phyloP scores from a whole-genome alignment of 192 early-diverging fungal species.

The Coemansia sp. region DNA sequence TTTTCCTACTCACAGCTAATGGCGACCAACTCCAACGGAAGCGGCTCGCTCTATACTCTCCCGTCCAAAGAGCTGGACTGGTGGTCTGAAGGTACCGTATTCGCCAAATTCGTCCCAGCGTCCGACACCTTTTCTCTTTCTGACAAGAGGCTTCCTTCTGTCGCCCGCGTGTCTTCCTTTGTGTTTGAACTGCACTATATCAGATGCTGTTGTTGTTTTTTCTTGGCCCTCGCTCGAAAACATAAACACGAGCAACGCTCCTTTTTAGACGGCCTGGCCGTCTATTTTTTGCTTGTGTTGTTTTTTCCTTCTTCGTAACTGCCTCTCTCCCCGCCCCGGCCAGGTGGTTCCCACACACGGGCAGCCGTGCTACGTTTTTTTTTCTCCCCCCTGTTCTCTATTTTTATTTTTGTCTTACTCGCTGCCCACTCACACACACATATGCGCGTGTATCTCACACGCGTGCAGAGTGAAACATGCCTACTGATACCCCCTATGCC shows the following conservation, averaged over 20 bases:
- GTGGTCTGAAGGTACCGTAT: constrained; percentile 54
- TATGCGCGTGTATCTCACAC: not conserved
- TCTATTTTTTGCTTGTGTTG: constrained; percentile 3
- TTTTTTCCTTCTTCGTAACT: constrained; percentile 1
- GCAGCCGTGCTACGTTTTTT: constrained; percentile 3
- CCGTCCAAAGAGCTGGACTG: constrained; percentile 55
- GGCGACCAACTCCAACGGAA: constrained; percentile 7
- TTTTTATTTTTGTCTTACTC: constrained; percentile 5
- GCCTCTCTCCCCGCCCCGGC: not conserved
- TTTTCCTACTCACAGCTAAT: constrained; percentile 4
- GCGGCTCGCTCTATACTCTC: constrained; percentile 17
- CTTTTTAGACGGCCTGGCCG: not conserved
- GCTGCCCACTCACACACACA: not conserved
- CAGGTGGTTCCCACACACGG: constrained; percentile 10
- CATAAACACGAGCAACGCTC: constrained; percentile 10
- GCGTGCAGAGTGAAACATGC: constrained; percentile 2
- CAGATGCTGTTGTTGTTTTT: not conserved
- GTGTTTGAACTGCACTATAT: not conserved
- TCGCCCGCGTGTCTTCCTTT: not conserved
- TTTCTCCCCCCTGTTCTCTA: not conserved
- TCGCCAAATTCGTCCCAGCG: not conserved
- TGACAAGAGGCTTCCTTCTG: not conserved
- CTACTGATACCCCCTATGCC: not conserved
- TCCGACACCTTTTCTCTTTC: constrained; percentile 2
- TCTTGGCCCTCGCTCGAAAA: not conserved